Evolutionary conservation across 1,284 basidiomycete species (phyloP).

Genomic region (Xerocomus minutiporus): DNA sequence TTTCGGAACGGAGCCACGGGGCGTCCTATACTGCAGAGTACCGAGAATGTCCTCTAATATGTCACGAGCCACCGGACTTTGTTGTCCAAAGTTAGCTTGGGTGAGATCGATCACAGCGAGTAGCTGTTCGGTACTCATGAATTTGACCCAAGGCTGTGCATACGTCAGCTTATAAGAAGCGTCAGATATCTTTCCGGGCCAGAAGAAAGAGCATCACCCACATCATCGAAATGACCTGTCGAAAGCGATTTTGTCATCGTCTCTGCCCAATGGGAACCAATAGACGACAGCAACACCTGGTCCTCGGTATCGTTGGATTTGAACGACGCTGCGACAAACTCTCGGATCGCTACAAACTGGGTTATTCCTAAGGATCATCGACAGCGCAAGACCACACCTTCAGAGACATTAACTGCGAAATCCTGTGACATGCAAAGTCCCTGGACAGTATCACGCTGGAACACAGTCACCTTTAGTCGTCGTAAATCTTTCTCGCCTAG

Average conservation of each 20-base stretch:
- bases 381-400: slow-evolving; percentile 33
- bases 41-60: slow-evolving; percentile 34
- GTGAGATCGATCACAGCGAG: slow-evolving; percentile 36
- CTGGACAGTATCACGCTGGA: slow-evolving; percentile 31
- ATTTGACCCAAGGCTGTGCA: slow-evolving; percentile 47
- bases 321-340: slow-evolving; percentile 27
- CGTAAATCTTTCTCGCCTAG: slow-evolving; percentile 29
- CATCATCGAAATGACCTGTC: slow-evolving; percentile 11
- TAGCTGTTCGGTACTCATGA: slow-evolving; percentile 37
- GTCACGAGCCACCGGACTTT: slow-evolving; percentile 23
- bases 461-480: slow-evolving; percentile 41
- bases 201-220: slow-evolving; percentile 7
- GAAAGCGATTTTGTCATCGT: slow-evolving; percentile 10
- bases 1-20: slow-evolving; percentile 19
- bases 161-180: slow-evolving; percentile 28
- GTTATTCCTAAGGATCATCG: slow-evolving; percentile 6
- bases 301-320: slow-evolving; percentile 26
- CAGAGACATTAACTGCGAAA: slow-evolving; percentile 20
- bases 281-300: slow-evolving; percentile 24
- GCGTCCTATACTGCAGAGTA: slow-evolving; percentile 9
- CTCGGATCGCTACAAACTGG: slow-evolving; percentile 27
- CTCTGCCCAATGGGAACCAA: slow-evolving; percentile 34
- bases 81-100: slow-evolving; percentile 13
- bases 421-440: slow-evolving; percentile 30
- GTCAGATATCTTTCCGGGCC: not conserved